Base-by-base conservation (phyloP, 164 flowering plant genomes). In the Stephania japonica region DNA sequence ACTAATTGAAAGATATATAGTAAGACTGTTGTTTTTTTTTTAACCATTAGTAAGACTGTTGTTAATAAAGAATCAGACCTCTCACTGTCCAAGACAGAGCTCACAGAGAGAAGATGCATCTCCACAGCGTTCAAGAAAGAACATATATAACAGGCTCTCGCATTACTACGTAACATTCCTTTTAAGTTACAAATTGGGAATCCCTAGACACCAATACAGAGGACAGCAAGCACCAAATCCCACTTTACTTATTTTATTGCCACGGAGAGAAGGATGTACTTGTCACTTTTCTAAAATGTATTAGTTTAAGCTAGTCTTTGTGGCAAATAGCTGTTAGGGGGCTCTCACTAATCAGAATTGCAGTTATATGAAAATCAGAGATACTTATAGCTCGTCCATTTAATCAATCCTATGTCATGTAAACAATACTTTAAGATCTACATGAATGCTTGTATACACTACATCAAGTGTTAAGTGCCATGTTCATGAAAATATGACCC, bases 141-240 rank as follows among this genome's bases (percentile, higher is more conserved):
- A 70, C 72, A 76, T 32, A 32, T 32, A 32, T 64, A 25, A 23
- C 72, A 70, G 42, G 21, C 68, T 72, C 64, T 56, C 47, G 38
- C 68, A 63, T 73, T 72, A 77, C 75, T 73, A 80, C 79, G 83
- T 81, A 82, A 82, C 85, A 85, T 85, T 83, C 87, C 81, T 72
- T 78, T 65, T 44, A 70, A 27, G 49, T 24, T 23, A 42, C 50
- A 70, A 56, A 70, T 84, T 81, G 85, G 83, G 88, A 84, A 84
- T 85, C 88, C 90, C 85, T 72, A 82, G 79, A 75, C 81, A 84
- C 67, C 89, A 78, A 41, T 50, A 59, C 69, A 78, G 89, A 67
- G 87, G 82, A 78, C 76, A 65, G 67, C 47, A 67, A 18, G 76
- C 82, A 79, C 69, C 79, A 78, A 83, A 84, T 82, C 88, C 84